A percentile compares a stretch with the other conserved stretches of the same genome.
phyloP scores from a whole-genome alignment of 345 rosid genomes.

The Melaleuca quinquenervia region DNA sequence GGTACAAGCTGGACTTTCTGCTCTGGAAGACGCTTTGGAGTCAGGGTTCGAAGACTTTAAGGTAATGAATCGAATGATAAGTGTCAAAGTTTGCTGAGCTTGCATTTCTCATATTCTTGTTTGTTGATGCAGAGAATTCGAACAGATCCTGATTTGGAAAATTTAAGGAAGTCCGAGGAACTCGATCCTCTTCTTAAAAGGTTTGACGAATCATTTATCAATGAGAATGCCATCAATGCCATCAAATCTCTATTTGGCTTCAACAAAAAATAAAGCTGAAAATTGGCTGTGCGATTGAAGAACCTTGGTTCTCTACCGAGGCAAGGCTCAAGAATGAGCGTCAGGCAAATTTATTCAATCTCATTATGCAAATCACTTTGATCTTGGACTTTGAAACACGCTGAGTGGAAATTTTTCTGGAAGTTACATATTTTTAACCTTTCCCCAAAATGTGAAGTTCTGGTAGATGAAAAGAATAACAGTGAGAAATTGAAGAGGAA shows the following conservation, averaged over 20 bases:
- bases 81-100: not conserved
- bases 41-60: slow-evolving; percentile 86
- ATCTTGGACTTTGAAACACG: not conserved
- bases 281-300: not conserved
- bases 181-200: slow-evolving; percentile 66
- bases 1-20: slow-evolving; percentile 84
- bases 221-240: slow-evolving; percentile 87
- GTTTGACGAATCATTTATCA: slow-evolving; percentile 92
- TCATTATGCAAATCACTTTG: not conserved
- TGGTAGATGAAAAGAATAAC: not conserved
- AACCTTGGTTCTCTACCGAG: not conserved
- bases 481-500: not conserved
- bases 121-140: slow-evolving; percentile 57
- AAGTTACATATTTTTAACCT: not conserved
- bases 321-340: not conserved
- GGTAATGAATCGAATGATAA: slow-evolving; percentile 22
- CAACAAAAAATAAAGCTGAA: slow-evolving; percentile 43
- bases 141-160: slow-evolving; percentile 75
- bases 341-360: not conserved
- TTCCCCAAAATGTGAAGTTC: not conserved
- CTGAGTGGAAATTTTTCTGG: not conserved
- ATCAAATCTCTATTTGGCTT: slow-evolving; percentile 85
- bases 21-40: slow-evolving; percentile 80
- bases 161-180: slow-evolving; percentile 42
- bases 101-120: not conserved